Percentiles rank a stretch among this genome's conserved stretches.
Evolutionary conservation across 2,329 filamentous ascomycete species (phyloP).

Genomic region (Leptographium procerum): DNA sequence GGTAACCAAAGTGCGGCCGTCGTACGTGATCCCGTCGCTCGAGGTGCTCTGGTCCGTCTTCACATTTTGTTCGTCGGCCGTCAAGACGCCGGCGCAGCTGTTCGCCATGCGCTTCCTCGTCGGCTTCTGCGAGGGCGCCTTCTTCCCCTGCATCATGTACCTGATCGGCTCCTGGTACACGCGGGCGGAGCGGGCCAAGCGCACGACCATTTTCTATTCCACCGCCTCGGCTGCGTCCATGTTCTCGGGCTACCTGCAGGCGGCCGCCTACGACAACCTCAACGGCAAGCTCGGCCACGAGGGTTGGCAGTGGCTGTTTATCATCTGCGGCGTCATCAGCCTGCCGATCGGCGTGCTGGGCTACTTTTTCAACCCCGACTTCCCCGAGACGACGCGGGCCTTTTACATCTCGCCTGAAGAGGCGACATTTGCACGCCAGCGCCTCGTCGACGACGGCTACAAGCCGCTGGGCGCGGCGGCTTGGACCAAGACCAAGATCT

Average conservation of each 20-base stretch:
- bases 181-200: slow-evolving; percentile 46
- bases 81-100: slow-evolving; percentile 15
- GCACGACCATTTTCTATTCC: slow-evolving; percentile 49
- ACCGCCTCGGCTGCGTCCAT: slow-evolving; percentile 38
- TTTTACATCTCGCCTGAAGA: slow-evolving; percentile 5
- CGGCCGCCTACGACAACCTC: slow-evolving; percentile 33
- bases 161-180: slow-evolving; percentile 46
- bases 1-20: slow-evolving; percentile 3
- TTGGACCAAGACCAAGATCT: slow-evolving; percentile 2
- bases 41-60: slow-evolving; percentile 13
- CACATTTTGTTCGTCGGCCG: slow-evolving; percentile 10
- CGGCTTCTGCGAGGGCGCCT: slow-evolving; percentile 41
- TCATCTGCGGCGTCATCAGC: slow-evolving; percentile 18
- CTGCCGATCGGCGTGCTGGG: slow-evolving; percentile 12
- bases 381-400: slow-evolving; percentile 6
- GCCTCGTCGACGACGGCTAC: slow-evolving; percentile 3
- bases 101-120: slow-evolving; percentile 42
- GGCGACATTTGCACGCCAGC: slow-evolving; percentile 2
- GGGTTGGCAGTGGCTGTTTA: slow-evolving; percentile 28
- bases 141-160: slow-evolving; percentile 40
- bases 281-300: slow-evolving; percentile 28
- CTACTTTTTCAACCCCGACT: slow-evolving; percentile 13
- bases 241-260: slow-evolving; percentile 29
- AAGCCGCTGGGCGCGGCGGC: slow-evolving; percentile 1
- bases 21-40: slow-evolving; percentile 8